Evolutionary conservation across 495 filamentous ascomycete species (phyloP).

Genomic region (Cercophora samala): DNA sequence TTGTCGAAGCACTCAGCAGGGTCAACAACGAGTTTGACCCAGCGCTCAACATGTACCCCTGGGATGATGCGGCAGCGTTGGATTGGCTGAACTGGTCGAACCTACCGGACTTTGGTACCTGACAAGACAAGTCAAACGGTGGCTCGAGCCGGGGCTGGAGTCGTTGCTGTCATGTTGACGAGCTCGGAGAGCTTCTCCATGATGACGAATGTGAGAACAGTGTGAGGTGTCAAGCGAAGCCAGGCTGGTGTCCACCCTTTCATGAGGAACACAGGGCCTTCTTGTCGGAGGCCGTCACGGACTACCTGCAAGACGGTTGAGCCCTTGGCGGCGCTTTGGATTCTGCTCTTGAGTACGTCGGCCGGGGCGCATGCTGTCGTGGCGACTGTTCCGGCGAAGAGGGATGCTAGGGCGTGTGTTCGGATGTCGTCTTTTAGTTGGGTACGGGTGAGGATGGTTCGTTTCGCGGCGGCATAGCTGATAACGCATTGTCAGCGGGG

Average conservation of each 20-base stretch:
- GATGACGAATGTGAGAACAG: conserved; percentile 40
- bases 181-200: conserved; percentile 40
- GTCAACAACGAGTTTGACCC: conserved; percentile 55
- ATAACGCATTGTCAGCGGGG: neutral
- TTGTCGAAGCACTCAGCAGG: conserved; percentile 59
- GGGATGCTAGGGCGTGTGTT: conserved; percentile 35
- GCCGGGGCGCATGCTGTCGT: conserved; percentile 41
- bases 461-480: conserved; percentile 36
- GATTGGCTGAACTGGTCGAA: conserved; percentile 62
- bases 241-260: conserved; percentile 45
- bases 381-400: conserved; percentile 39
- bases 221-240: conserved; percentile 41
- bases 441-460: conserved; percentile 27
- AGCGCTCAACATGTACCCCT: conserved; percentile 48
- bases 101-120: conserved; percentile 38
- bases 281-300: conserved; percentile 26
- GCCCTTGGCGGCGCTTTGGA: conserved; percentile 33
- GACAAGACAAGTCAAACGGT: conserved; percentile 14
- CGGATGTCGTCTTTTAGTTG: conserved; percentile 33
- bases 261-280: conserved; percentile 41
- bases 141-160: conserved; percentile 6
- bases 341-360: conserved; percentile 41
- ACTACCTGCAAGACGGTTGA: conserved; percentile 31
- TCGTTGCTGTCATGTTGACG: conserved; percentile 8
- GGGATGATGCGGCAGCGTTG: conserved; percentile 54